phyloP scores from a whole-genome alignment of 2,329 filamentous ascomycete species.

The Spiromastix sp. region DNA sequence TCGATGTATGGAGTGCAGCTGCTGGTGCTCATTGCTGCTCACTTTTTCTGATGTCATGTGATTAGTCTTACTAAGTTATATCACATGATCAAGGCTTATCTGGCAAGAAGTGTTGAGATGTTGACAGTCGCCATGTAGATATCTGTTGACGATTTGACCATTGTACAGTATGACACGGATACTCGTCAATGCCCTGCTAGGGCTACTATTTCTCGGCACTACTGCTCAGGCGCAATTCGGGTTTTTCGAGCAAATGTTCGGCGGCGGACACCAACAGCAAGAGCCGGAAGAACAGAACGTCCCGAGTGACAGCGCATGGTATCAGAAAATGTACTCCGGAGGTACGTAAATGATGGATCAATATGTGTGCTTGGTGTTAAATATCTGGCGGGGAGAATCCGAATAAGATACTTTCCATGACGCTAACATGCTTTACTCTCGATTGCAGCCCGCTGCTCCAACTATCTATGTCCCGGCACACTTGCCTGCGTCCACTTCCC shows the following conservation, averaged over 20 bases:
- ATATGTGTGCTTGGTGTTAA: no score
- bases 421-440: slow-evolving; percentile 12
- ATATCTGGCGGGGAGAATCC: no score
- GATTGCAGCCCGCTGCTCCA: slow-evolving; percentile 65
- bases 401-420: no score
- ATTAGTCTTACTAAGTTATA: neutral
- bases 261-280: slow-evolving; percentile 46
- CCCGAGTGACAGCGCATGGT: slow-evolving; percentile 72
- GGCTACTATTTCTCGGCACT: slow-evolving; percentile 50
- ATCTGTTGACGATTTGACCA: neutral
- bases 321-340: slow-evolving; percentile 42
- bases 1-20: neutral
- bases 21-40: slow-evolving; percentile 1
- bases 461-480: slow-evolving; percentile 90
- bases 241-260: slow-evolving; percentile 98
- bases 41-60: neutral
- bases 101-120: no score
- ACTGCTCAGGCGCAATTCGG: slow-evolving; percentile 70
- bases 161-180: slow-evolving; percentile 12
- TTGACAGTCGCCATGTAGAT: no score
- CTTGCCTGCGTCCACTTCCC: slow-evolving; percentile 92
- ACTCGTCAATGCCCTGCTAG: slow-evolving; percentile 18
- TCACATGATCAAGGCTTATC: neutral
- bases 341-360: slow-evolving; percentile 8
- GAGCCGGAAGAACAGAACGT: slow-evolving; percentile 61